Conservation (phyloP, 2,329 filamentous ascomycete genomes). For the Mariannaea sp. region DNA sequence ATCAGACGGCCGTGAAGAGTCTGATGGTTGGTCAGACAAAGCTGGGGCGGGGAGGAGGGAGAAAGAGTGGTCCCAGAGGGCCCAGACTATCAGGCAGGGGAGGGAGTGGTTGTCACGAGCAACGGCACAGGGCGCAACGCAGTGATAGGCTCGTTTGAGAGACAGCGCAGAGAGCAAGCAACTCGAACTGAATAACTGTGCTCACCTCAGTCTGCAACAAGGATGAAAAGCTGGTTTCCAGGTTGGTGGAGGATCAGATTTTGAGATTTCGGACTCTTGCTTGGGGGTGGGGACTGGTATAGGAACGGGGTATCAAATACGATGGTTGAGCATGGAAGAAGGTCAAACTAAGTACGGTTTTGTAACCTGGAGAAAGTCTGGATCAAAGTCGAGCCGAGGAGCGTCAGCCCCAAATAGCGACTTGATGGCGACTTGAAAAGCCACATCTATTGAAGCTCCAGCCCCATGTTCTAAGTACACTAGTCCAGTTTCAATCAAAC, state of each 20-base stretch:
- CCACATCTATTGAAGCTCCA: not conserved
- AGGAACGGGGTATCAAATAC: conserved; percentile 20
- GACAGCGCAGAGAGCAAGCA: conserved; percentile 32
- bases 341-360: conserved; percentile 25
- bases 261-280: conserved; percentile 3
- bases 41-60: conserved; percentile 28
- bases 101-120: conserved; percentile 39
- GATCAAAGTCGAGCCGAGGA: conserved; percentile 29
- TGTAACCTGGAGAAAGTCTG: conserved; percentile 12
- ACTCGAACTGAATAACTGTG: conserved; percentile 41
- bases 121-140: conserved; percentile 36
- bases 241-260: conserved; percentile 4
- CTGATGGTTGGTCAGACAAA: conserved; percentile 32
- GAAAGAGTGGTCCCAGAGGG: conserved; percentile 36
- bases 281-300: conserved; percentile 16
- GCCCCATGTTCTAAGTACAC: not conserved
- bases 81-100: conserved; percentile 27
- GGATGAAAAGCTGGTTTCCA: conserved; percentile 26
- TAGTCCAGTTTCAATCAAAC: not conserved
- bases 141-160: conserved; percentile 33
- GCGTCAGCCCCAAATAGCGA: conserved; percentile 1
- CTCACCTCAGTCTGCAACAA: conserved; percentile 38
- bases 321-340: conserved; percentile 15
- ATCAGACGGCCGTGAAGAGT: conserved; percentile 18
- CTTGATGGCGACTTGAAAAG: too few relatives aligned